Base-by-base conservation (phyloP, 2,329 filamentous ascomycete genomes). In the Fulvia fulva region DNA sequence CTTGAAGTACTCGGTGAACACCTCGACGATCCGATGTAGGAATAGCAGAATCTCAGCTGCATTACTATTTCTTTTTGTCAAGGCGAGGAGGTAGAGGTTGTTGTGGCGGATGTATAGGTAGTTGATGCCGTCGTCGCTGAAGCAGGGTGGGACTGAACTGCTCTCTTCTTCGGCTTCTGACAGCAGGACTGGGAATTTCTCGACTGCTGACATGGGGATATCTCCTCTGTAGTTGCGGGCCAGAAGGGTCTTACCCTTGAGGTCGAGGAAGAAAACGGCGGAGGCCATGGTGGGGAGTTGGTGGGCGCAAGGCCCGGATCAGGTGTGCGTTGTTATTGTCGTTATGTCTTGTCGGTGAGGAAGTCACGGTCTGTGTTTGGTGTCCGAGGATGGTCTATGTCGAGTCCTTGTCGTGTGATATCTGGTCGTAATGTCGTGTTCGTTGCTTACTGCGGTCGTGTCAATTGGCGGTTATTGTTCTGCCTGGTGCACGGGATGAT, bases 231-330 rank as follows among this genome's bases (percentile, higher is more conserved):
- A 99, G 80, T 99, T 99, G 73, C 94, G 90, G 76, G 94, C 94
- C 72, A 99, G 84, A 69, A 99, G 92, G 81, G 94, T 97, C 92
- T 99, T 99, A 90, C 94, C 94, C 91, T 99, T 99, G 68, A 99
- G 84, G 77, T 99, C 94, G 71, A 99, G 88, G 76, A 99, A 99
- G 84, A 99, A 99, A 71, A 99, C 75, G 65, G 94, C 94, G 61
- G 94, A 99, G 68, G 94, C 94, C 94, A 99, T 99, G 74, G 69
- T 81, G 56, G 55, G 25, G 47, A 53, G 34, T 47, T 41, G 52
- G 47, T 63, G 66, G 67, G 61, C 67, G 49, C 62, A 41, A 67
- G 64, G 67, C 64, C 65, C 67, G 59, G 56, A 54, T 58, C 28
- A 43, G 51, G 34, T 41, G 51, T 53, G 45, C 26, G 22, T 22